Evolutionary conservation across 2,329 filamentous ascomycete genomes (phyloP), one percentile per base, ranked within the genome.

Genomic region (Calonectria henricotiae): DNA sequence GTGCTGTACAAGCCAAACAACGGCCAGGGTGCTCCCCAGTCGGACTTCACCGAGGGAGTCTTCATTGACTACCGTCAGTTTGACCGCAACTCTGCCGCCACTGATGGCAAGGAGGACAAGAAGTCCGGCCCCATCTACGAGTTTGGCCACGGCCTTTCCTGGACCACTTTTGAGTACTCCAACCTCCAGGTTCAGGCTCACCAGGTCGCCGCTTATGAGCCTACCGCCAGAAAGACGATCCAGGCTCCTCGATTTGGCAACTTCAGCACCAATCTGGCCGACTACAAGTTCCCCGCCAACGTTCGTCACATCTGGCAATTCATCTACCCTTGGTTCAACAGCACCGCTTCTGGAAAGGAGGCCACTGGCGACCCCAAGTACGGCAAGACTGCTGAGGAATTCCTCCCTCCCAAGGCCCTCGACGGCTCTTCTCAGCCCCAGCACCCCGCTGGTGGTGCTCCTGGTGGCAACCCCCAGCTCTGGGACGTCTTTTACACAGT

Each of bases 141-240:
- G 78, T 97, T 96, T 75, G 94, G 94, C 8, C 93, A 89, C 77
- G 94, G 94, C 67, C 85, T 97, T 13, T 93, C 90, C 4, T 97
- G 96, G 86, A 94, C 93, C 1, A 94, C 88, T 2, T 96, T 97
- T 78, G 81, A 89, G 65, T 94, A 94, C 84, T 90, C 91, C n/a
- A 85, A 93, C 79, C 83, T 96, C 39, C 80, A 86, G 35, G 83
- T 94, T 39, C 76, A 84, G 73, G 87, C 88, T 75, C 81, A 83
- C 58, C 76, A 84, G n/a, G 86, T 85, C 1, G 80, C 80, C 23
- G 77, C 84, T 0, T 94, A 93, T 83, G 76, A 75, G 9, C 88
- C 93, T 0, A 90, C 90, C 0, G 85, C 82, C 0, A 93, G 93
- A 69, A 80, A 85, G 76, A 93, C 92, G 0, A 83, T 83, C 43